A percentile compares a stretch with the other conserved stretches of the same genome.
These are phyloP conservation scores for Lactarius hatsudake DNA, from an alignment of 768 basidiomycete genomes.

Conservation along the genomic window DNA sequence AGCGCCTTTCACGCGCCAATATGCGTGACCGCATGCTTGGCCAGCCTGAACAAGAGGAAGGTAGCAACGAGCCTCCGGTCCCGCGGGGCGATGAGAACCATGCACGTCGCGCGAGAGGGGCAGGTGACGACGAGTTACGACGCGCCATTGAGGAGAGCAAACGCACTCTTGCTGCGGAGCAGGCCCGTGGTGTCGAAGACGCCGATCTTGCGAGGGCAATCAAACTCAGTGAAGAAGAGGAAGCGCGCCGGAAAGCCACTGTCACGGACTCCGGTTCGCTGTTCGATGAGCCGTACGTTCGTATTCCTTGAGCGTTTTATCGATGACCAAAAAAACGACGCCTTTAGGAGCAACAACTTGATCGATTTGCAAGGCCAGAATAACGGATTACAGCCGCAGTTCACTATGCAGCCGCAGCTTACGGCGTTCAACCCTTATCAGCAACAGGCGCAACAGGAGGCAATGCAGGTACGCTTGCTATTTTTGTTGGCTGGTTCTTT, in stretches of 20 bases:
- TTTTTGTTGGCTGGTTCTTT: background rate
- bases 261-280: conserved; percentile 67
- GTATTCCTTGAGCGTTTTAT: conserved; percentile 11
- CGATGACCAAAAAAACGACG: background rate
- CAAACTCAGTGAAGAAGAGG: conserved; percentile 87
- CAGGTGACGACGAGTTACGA: conserved; percentile 71
- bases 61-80: conserved; percentile 30
- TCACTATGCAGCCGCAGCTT: conserved; percentile 79
- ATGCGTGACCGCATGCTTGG: conserved; percentile 96
- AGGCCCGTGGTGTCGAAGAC: conserved; percentile 66
- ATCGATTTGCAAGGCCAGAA: conserved; percentile 21
- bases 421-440: conserved; percentile 94
- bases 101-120: conserved; percentile 34
- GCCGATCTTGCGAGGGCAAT: conserved; percentile 82
- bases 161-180: conserved; percentile 65
- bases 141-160: conserved; percentile 91
- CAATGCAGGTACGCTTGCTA: conserved; percentile 50
- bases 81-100: conserved; percentile 48
- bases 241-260: conserved; percentile 66
- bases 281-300: conserved; percentile 84
- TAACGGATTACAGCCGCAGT: conserved; percentile 64
- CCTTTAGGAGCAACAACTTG: conserved; percentile 19
- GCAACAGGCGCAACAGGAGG: conserved; percentile 90
- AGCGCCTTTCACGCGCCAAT: conserved; percentile 75
- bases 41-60: conserved; percentile 45